phyloP scores from a whole-genome alignment of 352 stramenopile genomes.

The Saprolegnia parasitica region DNA sequence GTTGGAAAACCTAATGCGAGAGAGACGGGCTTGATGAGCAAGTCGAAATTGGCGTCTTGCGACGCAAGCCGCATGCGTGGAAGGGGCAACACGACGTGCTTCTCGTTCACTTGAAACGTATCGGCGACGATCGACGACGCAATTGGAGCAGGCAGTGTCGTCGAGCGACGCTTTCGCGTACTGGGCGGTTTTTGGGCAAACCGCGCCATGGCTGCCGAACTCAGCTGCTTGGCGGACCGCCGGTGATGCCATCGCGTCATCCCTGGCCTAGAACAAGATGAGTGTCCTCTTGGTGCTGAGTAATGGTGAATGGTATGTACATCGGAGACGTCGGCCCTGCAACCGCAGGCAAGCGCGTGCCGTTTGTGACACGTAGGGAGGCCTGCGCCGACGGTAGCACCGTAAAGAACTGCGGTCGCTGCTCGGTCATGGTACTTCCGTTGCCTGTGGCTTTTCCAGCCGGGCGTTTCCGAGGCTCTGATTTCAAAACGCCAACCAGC shows the following conservation, averaged over 20 bases:
- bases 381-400: slow-evolving; percentile 2
- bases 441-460: neutral
- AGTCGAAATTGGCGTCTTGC: neutral
- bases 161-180: neutral
- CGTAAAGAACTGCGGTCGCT: slow-evolving; percentile 27
- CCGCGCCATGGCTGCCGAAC: neutral
- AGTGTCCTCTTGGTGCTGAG: neutral
- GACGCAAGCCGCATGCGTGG: neutral
- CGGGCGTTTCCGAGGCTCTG: too few species aligned
- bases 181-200: neutral
- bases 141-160: neutral
- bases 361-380: slow-evolving; percentile 7
- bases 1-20: neutral
- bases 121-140: slow-evolving; percentile 1
- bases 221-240: slow-evolving; percentile 12
- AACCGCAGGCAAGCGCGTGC: neutral
- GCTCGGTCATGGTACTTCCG: neutral
- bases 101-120: neutral
- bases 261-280: neutral
- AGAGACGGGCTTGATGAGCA: slow-evolving; percentile 22
- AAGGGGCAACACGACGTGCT: slow-evolving; percentile 9
- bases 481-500: too few species aligned
- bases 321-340: neutral
- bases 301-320: neutral
- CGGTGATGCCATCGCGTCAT: neutral